Evolutionary conservation across 2,329 filamentous ascomycete species (phyloP).

Genomic region (Colletotrichum cordylinicola): DNA sequence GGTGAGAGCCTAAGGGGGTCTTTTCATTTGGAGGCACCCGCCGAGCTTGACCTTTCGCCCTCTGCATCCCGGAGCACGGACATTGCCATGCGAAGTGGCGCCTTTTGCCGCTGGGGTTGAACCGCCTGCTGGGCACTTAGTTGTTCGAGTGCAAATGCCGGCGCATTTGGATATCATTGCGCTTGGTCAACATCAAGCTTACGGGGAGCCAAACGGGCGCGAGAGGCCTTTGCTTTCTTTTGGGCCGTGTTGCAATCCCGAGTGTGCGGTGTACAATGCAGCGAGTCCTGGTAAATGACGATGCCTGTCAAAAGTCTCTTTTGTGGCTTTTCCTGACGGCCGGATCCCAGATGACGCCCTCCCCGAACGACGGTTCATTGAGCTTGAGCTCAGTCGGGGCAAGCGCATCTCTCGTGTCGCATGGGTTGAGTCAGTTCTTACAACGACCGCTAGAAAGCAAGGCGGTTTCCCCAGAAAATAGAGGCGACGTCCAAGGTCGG

Average conservation of each 20-base stretch:
- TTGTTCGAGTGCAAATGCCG: neutral
- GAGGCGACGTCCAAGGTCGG: neutral
- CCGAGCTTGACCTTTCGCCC: neutral
- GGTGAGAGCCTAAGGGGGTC: neutral
- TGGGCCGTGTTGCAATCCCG: neutral
- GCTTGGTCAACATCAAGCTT: neutral
- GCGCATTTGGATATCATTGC: neutral
- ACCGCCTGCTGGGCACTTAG: neutral
- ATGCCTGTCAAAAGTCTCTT: neutral
- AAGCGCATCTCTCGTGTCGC: neutral
- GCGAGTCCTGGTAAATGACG: neutral
- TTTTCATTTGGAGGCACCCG: neutral
- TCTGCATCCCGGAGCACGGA: neutral
- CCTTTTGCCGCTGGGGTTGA: neutral
- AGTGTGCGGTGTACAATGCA: neutral
- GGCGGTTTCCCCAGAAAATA: neutral
- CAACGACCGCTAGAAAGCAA: neutral
- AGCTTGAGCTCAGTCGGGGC: constrained; percentile 3
- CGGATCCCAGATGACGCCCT: neutral
- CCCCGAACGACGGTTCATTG: neutral
- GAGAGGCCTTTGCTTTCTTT: neutral
- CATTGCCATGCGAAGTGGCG: neutral
- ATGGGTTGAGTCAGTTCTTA: neutral
- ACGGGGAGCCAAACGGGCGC: neutral
- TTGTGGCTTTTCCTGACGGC: neutral